Evolutionary conservation across 768 basidiomycete species (phyloP), one percentile per base, ranked within the genome.

Genomic region (Symmetrospora coprosmae): DNA sequence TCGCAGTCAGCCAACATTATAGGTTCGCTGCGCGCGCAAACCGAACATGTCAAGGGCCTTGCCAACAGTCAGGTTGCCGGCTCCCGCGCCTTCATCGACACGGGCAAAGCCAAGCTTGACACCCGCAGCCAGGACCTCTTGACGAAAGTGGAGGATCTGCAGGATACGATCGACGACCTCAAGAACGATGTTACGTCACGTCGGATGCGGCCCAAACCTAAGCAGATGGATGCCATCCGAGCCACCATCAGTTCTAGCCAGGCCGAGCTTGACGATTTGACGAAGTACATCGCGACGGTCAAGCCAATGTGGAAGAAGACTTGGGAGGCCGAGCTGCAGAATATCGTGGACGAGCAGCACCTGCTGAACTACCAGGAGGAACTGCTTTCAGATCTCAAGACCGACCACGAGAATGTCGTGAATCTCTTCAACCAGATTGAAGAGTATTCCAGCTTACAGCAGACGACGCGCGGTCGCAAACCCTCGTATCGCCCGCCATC

Each of bases 241-340:
- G 81, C 80, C 64, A 85, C 88, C 65, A 78, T 94, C 59, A 76
- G 78, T 28, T 73, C 78, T 21, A 79, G 83, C 27, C 78, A 81
- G 17, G 72, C 74, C 9, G 84, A 90, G 73, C 77, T 96, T 41
- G 78, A 82, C 63, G 83, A 80, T 67, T 75, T 97, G 60, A 81
- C 81, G 68, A 81, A 83, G 66, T 87, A 92, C 72, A 85, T 96
- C 66, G 80, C 82, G 66, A 85, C 86, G 11, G 80, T 91, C 68
- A 88, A 85, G 69, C 89, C 92, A 40, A 87, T 87, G 80, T 99
- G 92, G 92, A 87, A 91, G 77, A 89, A 91, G 78, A 96, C 90
- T 19, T 99, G 92, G 92, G 86, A 87, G 69, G 83, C 87, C 70
- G 92, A 99, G 74, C 72, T 99, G 70, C 85, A 88, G 76, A 87